Percentiles rank a stretch among this genome's conserved stretches.
These are phyloP conservation scores for Claviceps quebecensis DNA, from an alignment of 2,329 filamentous ascomycete genomes.

Conservation along the genomic window DNA sequence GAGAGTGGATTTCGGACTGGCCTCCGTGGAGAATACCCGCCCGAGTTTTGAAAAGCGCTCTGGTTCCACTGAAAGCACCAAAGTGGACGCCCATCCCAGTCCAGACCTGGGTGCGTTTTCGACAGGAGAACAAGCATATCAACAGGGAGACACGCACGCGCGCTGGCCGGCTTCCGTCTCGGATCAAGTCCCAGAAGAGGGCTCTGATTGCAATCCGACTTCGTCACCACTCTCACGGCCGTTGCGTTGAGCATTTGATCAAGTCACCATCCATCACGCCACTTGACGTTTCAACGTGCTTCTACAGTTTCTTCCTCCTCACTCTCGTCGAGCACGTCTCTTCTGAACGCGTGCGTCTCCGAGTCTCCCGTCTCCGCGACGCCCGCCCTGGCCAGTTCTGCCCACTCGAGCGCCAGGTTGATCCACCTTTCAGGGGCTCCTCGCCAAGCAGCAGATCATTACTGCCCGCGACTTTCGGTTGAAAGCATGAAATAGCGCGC, in stretches of 20 bases:
- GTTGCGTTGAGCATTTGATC: background rate
- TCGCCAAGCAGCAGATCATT: constrained; percentile 22
- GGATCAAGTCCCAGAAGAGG: background rate
- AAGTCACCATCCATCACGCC: background rate
- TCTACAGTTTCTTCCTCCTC: background rate
- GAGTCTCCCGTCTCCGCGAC: background rate
- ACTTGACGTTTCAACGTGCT: background rate
- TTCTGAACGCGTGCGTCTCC: background rate
- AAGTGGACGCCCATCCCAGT: constrained; percentile 1
- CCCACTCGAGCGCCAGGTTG: constrained; percentile 7
- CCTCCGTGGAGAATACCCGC: background rate
- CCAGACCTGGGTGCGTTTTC: background rate
- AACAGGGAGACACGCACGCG: background rate
- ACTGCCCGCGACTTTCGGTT: constrained; percentile 11
- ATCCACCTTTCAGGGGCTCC: constrained; percentile 10
- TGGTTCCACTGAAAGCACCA: constrained; percentile 2
- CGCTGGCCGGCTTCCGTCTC: background rate
- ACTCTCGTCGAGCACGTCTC: background rate
- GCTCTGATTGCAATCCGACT: background rate
- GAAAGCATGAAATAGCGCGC: constrained; percentile 31
- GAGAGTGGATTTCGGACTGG: constrained; percentile 3
- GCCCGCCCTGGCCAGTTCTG: constrained; percentile 6
- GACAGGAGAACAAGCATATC: background rate
- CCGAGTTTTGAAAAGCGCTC: background rate
- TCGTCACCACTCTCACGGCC: background rate